A percentile compares a stretch with the other conserved stretches of the same genome.
These are phyloP conservation scores for Boletus eberwhitei DNA, from an alignment of 768 basidiomycete genomes.

Conservation along the genomic window DNA sequence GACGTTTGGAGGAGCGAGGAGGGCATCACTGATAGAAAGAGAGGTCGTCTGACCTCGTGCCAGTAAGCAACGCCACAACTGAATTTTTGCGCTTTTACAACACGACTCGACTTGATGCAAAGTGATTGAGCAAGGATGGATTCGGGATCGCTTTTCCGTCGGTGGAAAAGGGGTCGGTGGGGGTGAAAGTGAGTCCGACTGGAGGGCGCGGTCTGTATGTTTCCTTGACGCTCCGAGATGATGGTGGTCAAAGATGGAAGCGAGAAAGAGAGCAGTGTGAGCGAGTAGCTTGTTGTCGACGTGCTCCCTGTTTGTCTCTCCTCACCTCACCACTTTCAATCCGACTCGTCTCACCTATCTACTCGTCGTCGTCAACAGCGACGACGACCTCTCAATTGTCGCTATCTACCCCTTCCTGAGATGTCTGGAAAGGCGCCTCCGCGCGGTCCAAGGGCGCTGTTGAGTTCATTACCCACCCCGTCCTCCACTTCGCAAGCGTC, in stretches of 20 bases:
- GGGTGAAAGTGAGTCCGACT: neutral
- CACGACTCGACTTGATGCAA: neutral
- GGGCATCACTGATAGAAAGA: neutral
- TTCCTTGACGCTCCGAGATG: neutral
- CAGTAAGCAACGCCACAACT: neutral
- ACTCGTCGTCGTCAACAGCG: conserved; percentile 27
- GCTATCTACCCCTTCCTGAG: neutral
- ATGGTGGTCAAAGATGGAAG: conserved; percentile 13
- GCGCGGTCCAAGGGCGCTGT: conserved; percentile 66
- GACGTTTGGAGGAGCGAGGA: no score
- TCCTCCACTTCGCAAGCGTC: conserved; percentile 29
- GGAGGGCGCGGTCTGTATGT: neutral
- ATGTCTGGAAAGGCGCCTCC: conserved; percentile 80
- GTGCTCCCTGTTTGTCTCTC: conserved; percentile 19
- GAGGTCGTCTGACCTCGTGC: neutral
- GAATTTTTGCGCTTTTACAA: neutral
- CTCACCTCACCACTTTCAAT: conserved; percentile 1
- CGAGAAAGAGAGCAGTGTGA: neutral
- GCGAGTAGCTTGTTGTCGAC: conserved; percentile 15
- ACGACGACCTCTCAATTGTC: conserved; percentile 13
- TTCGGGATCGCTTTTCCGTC: neutral
- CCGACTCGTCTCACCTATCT: conserved; percentile 5
- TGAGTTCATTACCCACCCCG: conserved; percentile 41
- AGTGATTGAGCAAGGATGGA: neutral
- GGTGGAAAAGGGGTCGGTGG: neutral